phyloP scores from a whole-genome alignment of 805 yeast species.

The Candida boleticola region DNA sequence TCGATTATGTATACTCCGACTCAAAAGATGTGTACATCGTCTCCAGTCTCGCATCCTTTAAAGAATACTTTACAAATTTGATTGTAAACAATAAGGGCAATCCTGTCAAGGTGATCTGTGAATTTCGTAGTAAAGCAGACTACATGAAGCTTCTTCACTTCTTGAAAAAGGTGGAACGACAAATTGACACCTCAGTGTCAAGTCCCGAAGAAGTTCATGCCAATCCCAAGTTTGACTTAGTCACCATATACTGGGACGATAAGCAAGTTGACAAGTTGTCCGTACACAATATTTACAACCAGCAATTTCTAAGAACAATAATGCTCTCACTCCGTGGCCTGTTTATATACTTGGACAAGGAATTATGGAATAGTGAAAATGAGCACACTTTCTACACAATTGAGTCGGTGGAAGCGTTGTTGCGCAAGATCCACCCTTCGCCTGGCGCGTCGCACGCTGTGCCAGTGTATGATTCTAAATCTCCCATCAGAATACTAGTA shows the following conservation, averaged over 20 bases:
- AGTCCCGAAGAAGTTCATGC: no score
- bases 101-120: background rate
- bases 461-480: constrained; percentile 11
- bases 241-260: background rate
- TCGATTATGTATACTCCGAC: background rate
- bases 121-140: no score
- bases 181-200: no score
- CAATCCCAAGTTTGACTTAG: no score
- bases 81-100: background rate
- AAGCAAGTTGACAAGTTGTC: background rate
- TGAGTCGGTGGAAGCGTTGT: no score
- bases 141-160: no score
- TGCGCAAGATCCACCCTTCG: no score
- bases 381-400: no score
- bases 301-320: constrained; percentile 35
- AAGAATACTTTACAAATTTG: background rate
- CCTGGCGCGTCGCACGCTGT: no score
- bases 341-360: constrained; percentile 16
- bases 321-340: constrained; percentile 30
- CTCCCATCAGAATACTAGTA: constrained; percentile 36
- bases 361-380: no score
- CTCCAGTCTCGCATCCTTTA: background rate
- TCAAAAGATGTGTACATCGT: background rate
- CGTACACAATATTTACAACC: constrained; percentile 20
- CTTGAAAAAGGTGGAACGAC: no score